These are phyloP conservation scores for Penicillium samsonianum DNA, from an alignment of 495 filamentous ascomycete genomes.

Conservation along the genomic window DNA sequence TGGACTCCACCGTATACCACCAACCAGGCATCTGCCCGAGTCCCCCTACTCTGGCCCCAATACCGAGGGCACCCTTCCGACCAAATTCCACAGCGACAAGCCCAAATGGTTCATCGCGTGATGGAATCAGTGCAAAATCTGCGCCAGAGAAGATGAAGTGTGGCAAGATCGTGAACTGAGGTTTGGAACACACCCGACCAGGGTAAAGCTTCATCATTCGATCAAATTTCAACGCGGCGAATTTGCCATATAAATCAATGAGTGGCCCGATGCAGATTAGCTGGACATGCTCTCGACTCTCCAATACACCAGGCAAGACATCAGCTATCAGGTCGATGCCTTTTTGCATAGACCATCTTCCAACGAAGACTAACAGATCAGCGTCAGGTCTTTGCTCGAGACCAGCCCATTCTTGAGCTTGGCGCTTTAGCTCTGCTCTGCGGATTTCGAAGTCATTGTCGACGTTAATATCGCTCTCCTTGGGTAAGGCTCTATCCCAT, in stretches of 20 bases:
- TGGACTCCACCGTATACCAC: slow-evolving; percentile 72
- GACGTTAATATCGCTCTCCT: slow-evolving; percentile 54
- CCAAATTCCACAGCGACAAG: slow-evolving; percentile 83
- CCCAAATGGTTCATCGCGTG: slow-evolving; percentile 78
- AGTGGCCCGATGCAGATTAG: slow-evolving; percentile 72
- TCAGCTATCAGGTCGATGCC: slow-evolving; percentile 78
- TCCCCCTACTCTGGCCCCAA: slow-evolving; percentile 67
- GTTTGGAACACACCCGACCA: slow-evolving; percentile 74
- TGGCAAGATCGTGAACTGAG: slow-evolving; percentile 73
- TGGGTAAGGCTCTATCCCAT: slow-evolving; percentile 59
- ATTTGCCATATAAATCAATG: slow-evolving; percentile 78
- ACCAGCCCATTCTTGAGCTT: slow-evolving; percentile 78
- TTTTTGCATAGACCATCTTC: slow-evolving; percentile 79
- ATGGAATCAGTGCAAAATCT: slow-evolving; percentile 78
- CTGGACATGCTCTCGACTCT: slow-evolving; percentile 65
- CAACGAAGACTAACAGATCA: slow-evolving; percentile 77
- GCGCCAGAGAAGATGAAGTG: slow-evolving; percentile 77
- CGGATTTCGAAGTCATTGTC: slow-evolving; percentile 59
- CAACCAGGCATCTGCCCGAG: slow-evolving; percentile 80
- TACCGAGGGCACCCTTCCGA: slow-evolving; percentile 73
- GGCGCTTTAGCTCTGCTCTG: slow-evolving; percentile 58
- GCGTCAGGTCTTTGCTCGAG: slow-evolving; percentile 65
- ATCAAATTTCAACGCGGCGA: slow-evolving; percentile 72
- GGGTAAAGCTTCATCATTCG: slow-evolving; percentile 74
- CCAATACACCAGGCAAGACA: slow-evolving; percentile 71